Conservation (phyloP, 495 filamentous ascomycete species). For the Geoglossum glabrum region DNA sequence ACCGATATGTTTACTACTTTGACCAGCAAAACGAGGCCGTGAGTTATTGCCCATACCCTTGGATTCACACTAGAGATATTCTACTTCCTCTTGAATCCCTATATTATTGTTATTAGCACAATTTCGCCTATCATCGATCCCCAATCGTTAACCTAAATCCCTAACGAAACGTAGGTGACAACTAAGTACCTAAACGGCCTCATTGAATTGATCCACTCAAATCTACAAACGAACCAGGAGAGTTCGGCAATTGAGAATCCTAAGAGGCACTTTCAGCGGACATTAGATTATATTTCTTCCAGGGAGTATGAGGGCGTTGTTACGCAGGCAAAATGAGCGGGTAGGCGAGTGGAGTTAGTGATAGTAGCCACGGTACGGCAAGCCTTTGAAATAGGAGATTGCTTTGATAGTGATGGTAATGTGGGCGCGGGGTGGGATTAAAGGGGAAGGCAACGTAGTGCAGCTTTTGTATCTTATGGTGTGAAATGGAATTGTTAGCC, state of each 20-base stretch:
- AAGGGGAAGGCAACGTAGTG: too few species aligned
- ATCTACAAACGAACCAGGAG: slow-evolving; percentile 71
- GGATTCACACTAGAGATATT: too few species aligned
- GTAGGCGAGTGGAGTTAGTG: too few species aligned
- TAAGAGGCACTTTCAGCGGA: slow-evolving; percentile 79
- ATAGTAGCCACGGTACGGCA: too few species aligned
- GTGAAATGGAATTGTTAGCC: too few species aligned
- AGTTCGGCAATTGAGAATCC: slow-evolving; percentile 64
- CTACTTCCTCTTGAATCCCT: too few species aligned
- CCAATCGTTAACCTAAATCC: neutral
- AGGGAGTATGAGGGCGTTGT: slow-evolving; percentile 87
- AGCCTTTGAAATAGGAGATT: too few species aligned
- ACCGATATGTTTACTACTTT: slow-evolving; percentile 97
- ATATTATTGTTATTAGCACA: too few species aligned
- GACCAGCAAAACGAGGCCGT: slow-evolving; percentile 97
- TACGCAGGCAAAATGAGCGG: slow-evolving; percentile 40
- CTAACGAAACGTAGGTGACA: slow-evolving; percentile 41
- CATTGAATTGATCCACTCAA: slow-evolving; percentile 94
- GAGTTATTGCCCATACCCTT: slow-evolving; percentile 20
- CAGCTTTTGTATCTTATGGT: too few species aligned
- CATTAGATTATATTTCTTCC: slow-evolving; percentile 75
- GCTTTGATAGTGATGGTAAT: too few species aligned
- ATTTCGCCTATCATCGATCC: neutral
- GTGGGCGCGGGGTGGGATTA: too few species aligned
- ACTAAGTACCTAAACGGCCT: slow-evolving; percentile 96